A percentile compares a stretch with the other conserved stretches of the same genome.
Evolutionary conservation across 768 basidiomycete species (phyloP).

Genomic region (Pulveroboletus sp.): DNA sequence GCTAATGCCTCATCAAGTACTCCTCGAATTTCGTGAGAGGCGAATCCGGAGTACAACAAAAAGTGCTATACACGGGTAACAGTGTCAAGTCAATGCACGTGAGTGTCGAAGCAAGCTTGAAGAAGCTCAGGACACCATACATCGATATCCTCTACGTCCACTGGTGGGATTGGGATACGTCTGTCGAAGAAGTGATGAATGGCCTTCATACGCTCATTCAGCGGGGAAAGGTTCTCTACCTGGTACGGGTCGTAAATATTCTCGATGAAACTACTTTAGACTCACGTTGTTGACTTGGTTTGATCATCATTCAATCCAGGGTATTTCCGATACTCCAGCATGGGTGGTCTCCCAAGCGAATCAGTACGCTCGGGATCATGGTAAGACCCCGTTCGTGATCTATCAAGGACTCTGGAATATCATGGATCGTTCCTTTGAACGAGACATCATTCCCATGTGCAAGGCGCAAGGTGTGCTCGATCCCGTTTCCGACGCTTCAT

Average conservation of each 20-base stretch:
- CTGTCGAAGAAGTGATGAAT: constrained; percentile 46
- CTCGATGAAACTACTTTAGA: not conserved
- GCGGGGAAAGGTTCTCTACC: constrained; percentile 43
- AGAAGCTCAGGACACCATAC: constrained; percentile 55
- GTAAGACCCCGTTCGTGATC: constrained; percentile 47
- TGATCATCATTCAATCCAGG: constrained; percentile 21
- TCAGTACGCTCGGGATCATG: constrained; percentile 47
- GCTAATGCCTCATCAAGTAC: constrained; percentile 14
- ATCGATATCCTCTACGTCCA: constrained; percentile 57
- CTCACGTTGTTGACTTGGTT: not conserved
- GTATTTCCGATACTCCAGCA: constrained; percentile 44
- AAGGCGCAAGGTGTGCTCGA: constrained; percentile 30
- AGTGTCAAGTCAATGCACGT: constrained; percentile 33
- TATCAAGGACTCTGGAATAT: constrained; percentile 50
- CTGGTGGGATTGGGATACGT: constrained; percentile 47
- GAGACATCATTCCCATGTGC: constrained; percentile 46
- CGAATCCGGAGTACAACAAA: constrained; percentile 15
- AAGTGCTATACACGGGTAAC: constrained; percentile 36
- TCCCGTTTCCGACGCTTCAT: not conserved
- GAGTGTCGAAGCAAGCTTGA: constrained; percentile 34
- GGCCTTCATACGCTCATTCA: constrained; percentile 40
- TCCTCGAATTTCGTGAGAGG: constrained; percentile 17
- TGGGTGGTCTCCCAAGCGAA: constrained; percentile 49
- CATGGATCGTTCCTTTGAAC: constrained; percentile 45
- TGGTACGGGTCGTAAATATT: constrained; percentile 16